Percentiles rank a stretch among this genome's conserved stretches.
These are phyloP conservation scores for Diversispora epigaea DNA, from an alignment of 192 early-diverging fungal species.

Conservation along the genomic window DNA sequence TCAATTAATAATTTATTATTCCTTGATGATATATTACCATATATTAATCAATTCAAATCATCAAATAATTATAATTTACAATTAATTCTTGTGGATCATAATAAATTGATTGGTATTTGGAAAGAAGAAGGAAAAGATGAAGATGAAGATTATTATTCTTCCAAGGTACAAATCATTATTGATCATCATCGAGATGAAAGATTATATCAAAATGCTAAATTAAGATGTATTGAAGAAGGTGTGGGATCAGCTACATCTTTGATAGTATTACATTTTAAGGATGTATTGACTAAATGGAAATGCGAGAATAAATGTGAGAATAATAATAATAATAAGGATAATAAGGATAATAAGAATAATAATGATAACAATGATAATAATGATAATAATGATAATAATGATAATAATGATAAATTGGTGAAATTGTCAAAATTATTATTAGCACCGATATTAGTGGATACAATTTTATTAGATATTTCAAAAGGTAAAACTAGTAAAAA, in stretches of 20 bases:
- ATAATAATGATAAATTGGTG: constrained; percentile 26
- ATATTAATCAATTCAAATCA: constrained; percentile 1
- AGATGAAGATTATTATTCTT: not conserved
- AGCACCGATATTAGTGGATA: constrained; percentile 69
- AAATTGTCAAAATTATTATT: constrained; percentile 51
- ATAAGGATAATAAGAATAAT: not conserved
- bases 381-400: not conserved
- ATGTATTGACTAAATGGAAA: not conserved
- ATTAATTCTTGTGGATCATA: constrained; percentile 65
- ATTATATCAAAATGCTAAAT: constrained; percentile 44
- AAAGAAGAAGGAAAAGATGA: no score
- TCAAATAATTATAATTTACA: constrained; percentile 36
- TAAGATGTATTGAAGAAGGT: constrained; percentile 53
- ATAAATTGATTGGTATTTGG: constrained; percentile 46
- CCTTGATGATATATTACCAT: constrained; percentile 44
- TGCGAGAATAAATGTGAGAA: constrained; percentile 3
- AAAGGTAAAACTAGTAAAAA: constrained; percentile 50
- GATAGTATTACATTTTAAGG: constrained; percentile 46
- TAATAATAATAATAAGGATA: not conserved
- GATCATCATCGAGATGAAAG: constrained; percentile 74
- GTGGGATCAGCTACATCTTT: constrained; percentile 62
- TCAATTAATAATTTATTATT: constrained; percentile 42
- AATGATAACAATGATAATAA: constrained; percentile 35
- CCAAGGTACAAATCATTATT: constrained; percentile 55
- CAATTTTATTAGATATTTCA: constrained; percentile 45